Base-by-base conservation (phyloP, 495 filamentous ascomycete genomes). In the Poronia punctata region DNA sequence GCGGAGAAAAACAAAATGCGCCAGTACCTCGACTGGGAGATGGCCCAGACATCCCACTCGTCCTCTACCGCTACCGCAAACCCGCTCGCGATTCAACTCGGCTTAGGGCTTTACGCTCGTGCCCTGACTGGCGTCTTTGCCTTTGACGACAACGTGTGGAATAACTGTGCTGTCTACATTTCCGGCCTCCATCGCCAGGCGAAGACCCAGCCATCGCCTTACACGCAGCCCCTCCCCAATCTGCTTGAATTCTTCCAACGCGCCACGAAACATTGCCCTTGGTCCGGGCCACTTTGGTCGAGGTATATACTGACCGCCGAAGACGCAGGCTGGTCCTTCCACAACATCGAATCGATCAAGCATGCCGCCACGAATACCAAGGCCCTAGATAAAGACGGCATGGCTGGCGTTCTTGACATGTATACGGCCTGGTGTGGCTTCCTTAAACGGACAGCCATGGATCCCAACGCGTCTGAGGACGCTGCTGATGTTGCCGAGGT, bases 371-470 rank as follows among this genome's bases (percentile, higher is more conserved):
- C 88, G 1, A 85, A 79, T 53, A 86, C 82, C 7, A 81, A 82
- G 5, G 70, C 89, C 15, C 74, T 95, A 7, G 75, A 78, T 48
- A 61, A 71, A 20, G 65, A 76, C 29, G 88, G 86, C 12, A 79
- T 95, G 75, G 78, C 84, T 30, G 84, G 88, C 46, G 78, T 95
- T 3, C 64, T 96, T 26, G 88, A 92, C 50, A 84, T 96, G 44
- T 87, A 92, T 45, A 80, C 82, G 23, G 81, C 87, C 0, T 98
- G 92, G 92, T 95, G 89, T 51, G 86, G 86, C 31, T 96, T 87
- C 46, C 72, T 98, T 6, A 84, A 88, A 40, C 80, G 90, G 20
- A 68, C 67, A 11, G 90, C 90, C 4, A 89, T 93, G 62, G 66
- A 79, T 46, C 75, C 76, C 1, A 77, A 79, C 38, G 78, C 85